phyloP scores from a whole-genome alignment of 2,329 filamentous ascomycete genomes.

The Xylariomycetidae sp. region DNA sequence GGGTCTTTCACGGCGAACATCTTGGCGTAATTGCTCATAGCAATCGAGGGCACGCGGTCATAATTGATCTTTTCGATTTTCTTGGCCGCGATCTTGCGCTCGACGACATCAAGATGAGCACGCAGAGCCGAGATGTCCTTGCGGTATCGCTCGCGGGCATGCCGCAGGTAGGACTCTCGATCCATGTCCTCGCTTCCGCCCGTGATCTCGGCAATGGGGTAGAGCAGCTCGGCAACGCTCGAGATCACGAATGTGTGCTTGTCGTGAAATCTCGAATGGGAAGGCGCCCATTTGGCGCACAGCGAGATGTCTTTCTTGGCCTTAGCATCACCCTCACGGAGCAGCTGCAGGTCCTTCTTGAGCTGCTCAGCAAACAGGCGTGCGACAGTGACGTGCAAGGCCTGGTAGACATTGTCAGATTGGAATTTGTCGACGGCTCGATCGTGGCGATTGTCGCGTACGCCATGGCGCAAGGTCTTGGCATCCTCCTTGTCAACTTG shows the following conservation, averaged over 20 bases:
- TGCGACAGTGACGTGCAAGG: slow-evolving; percentile 47
- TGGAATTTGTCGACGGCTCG: slow-evolving; percentile 36
- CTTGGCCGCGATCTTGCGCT: slow-evolving; percentile 43
- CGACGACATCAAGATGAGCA: slow-evolving; percentile 47
- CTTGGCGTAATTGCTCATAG: slow-evolving; percentile 48
- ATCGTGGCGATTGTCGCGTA: slow-evolving; percentile 35
- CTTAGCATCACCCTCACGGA: slow-evolving; percentile 34
- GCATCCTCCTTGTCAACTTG: slow-evolving; percentile 7
- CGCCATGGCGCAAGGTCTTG: slow-evolving; percentile 20
- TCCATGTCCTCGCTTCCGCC: slow-evolving; percentile 26
- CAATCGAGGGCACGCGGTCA: slow-evolving; percentile 49
- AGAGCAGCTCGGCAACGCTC: slow-evolving; percentile 52
- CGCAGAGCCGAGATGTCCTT: slow-evolving; percentile 47
- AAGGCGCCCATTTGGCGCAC: slow-evolving; percentile 58
- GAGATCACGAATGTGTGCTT: slow-evolving; percentile 53
- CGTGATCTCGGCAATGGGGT: slow-evolving; percentile 31
- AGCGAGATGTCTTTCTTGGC: slow-evolving; percentile 45
- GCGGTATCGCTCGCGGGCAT: slow-evolving; percentile 50
- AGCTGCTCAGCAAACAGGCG: slow-evolving; percentile 55
- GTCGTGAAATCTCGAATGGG: slow-evolving; percentile 51
- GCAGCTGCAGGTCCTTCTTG: slow-evolving; percentile 36
- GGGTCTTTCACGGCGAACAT: slow-evolving; percentile 48
- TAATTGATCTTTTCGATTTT: slow-evolving; percentile 50
- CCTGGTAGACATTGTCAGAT: slow-evolving; percentile 41
- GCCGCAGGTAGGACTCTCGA: slow-evolving; percentile 48